Evolutionary conservation across 176 grass and related monocot species (phyloP).

Genomic region (Typha latifolia): DNA sequence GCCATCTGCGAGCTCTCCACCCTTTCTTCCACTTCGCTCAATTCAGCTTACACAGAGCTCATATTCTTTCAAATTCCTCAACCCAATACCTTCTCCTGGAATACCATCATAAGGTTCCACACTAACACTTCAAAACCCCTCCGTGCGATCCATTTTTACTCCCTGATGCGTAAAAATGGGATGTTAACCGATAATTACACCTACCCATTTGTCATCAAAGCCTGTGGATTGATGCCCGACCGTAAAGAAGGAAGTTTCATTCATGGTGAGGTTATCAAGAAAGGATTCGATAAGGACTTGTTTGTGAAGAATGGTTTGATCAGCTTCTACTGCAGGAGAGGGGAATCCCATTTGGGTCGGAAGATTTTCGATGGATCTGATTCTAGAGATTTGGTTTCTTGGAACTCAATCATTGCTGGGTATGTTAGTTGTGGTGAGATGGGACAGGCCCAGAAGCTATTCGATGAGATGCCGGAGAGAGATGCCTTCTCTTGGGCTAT

Average conservation of each 20-base stretch:
- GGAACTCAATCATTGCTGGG: conserved; percentile 61
- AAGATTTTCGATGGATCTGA: conserved; percentile 45
- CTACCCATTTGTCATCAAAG: conserved; percentile 56
- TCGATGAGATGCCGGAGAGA: conserved; percentile 42
- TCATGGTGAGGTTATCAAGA: conserved; percentile 42
- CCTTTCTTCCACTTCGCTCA: neutral
- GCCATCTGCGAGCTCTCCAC: conserved; percentile 15
- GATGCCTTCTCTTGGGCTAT: conserved; percentile 53
- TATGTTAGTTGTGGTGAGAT: conserved; percentile 34
- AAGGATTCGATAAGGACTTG: conserved; percentile 25
- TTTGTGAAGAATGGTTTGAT: conserved; percentile 48
- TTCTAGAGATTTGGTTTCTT: conserved; percentile 41
- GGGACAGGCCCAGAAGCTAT: conserved; percentile 37
- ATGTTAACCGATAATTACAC: conserved; percentile 51
- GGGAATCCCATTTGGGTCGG: conserved; percentile 29
- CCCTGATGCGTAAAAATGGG: conserved; percentile 31
- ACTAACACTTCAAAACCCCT: conserved; percentile 2
- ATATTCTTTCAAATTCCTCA: conserved; percentile 16
- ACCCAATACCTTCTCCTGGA: conserved; percentile 46
- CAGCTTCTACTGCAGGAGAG: conserved; percentile 42
- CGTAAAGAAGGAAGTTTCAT: conserved; percentile 17
- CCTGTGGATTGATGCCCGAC: conserved; percentile 21
- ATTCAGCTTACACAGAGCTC: conserved; percentile 29
- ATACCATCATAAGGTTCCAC: conserved; percentile 49
- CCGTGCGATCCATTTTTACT: conserved; percentile 31